These are phyloP conservation scores for Talaromyces albobiverticillius DNA, from an alignment of 2,329 filamentous ascomycete genomes.

Conservation along the genomic window DNA sequence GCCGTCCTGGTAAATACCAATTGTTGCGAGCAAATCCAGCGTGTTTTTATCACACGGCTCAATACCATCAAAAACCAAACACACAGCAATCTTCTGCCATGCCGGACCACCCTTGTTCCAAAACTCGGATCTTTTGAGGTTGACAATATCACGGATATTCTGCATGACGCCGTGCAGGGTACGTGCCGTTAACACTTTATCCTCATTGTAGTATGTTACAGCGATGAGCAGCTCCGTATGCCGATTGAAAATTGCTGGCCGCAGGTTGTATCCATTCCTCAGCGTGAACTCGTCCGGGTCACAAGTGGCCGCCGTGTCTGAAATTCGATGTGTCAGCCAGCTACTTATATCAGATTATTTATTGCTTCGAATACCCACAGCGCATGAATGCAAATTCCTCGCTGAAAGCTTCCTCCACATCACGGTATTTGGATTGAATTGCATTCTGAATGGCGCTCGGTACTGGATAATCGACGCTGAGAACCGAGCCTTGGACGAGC, in stretches of 20 bases:
- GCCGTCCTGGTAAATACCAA: constrained; percentile 97
- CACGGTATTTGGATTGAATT: constrained; percentile 87
- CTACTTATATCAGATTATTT: not conserved
- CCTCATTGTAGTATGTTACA: constrained; percentile 99
- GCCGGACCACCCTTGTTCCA: constrained; percentile 99
- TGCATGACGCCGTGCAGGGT: constrained; percentile 98
- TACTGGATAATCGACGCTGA: constrained; percentile 96
- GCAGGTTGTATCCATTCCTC: constrained; percentile 98
- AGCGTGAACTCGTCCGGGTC: constrained; percentile 98
- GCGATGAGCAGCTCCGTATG: constrained; percentile 97
- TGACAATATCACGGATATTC: constrained; percentile 97
- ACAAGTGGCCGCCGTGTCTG: constrained; percentile 94
- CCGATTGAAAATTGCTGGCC: constrained; percentile 96
- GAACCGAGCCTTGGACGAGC: constrained; percentile 91
- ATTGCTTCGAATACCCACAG: constrained; percentile 50
- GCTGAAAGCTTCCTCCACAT: constrained; percentile 67
- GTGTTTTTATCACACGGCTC: constrained; percentile 96
- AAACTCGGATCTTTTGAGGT: constrained; percentile 97
- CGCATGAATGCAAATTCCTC: constrained; percentile 98
- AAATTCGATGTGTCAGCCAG: not conserved
- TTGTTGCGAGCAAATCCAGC: constrained; percentile 85
- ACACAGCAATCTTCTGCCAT: constrained; percentile 99
- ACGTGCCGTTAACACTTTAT: constrained; percentile 86
- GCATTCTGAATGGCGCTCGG: constrained; percentile 97
- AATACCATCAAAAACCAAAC: constrained; percentile 95